phyloP scores from a whole-genome alignment of 495 filamentous ascomycete genomes.

The Neurospora sp. region DNA sequence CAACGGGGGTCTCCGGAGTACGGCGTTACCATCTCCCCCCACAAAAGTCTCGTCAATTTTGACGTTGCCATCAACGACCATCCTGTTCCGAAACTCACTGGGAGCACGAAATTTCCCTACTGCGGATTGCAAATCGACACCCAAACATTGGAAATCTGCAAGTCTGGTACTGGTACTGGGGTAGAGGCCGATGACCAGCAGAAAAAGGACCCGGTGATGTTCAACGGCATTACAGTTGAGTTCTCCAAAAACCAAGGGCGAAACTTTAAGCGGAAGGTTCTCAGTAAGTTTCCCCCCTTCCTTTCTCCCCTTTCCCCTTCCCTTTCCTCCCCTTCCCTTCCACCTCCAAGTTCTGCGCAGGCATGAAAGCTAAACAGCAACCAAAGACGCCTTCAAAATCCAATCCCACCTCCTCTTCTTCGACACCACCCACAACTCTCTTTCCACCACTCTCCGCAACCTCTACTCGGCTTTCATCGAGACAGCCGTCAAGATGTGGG shows the following conservation, averaged over 20 bases:
- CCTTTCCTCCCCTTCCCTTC: too few relatives aligned
- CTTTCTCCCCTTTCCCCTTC: too few relatives aligned
- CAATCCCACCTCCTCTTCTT: conserved; percentile 85
- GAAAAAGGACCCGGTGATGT: conserved; percentile 20
- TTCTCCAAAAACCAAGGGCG: conserved; percentile 55
- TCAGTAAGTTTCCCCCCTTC: conserved; percentile 48
- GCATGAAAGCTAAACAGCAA: too few relatives aligned
- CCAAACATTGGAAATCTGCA: conserved; percentile 57
- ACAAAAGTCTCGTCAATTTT: conserved; percentile 85
- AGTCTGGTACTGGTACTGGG: conserved; percentile 6
- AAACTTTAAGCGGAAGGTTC: conserved; percentile 67
- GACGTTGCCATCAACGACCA: conserved; percentile 47
- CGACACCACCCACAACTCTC: conserved; percentile 70
- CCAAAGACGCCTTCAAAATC: conserved; percentile 65
- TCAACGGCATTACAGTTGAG: conserved; percentile 70
- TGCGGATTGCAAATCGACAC: conserved; percentile 74
- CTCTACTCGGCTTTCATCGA: conserved; percentile 65
- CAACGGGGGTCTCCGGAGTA: conserved; percentile 65
- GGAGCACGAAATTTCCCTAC: conserved; percentile 58
- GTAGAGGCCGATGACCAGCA: conserved; percentile 6
- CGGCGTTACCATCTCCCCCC: conserved; percentile 64
- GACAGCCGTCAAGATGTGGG: conserved; percentile 74
- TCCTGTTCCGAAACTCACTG: conserved; percentile 38
- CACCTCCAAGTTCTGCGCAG: too few relatives aligned
- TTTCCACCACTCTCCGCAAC: conserved; percentile 57